Base-by-base conservation (phyloP, 306 rosid genomes). In the Alnus glutinosa region DNA sequence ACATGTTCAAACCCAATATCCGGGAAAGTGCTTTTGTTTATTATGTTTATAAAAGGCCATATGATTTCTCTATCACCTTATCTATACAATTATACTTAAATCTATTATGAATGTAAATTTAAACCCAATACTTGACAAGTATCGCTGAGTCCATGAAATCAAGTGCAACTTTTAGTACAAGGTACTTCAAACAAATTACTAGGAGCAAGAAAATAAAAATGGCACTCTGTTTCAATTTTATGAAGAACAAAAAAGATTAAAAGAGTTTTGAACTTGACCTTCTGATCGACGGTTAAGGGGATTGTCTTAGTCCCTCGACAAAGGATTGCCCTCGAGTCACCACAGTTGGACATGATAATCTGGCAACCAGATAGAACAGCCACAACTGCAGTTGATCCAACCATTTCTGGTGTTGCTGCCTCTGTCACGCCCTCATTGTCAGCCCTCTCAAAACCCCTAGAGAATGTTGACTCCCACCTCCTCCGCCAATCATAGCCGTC, bases 311-410 rank as follows among this genome's bases (percentile, higher is more conserved):
- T 90, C 86, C 88, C 87, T 46, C 94, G 93, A 85, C 81, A 90
- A 77, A 93, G 93, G 84, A 91, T 78, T 1, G 91, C 93, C 88
- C 98, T 88, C 49, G 98, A 93, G 77, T 93, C 97, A 5, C 98
- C 98, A 54, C 98, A 93, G 79, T 93, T 93, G 23, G 98, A 93
- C 62, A 86, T 83, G 73, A 93, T 93, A 74, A 93, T 93, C 88
- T 93, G 98, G 89, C 97, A 93, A 75, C 92, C 85, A 54, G 98
- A 91, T 54, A 93, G 86, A 83, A 90, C 86, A 55, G 78, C 89
- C 55, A 83, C 92, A 63, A 94, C 87, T 59, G 98, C 97, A 49
- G 98, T 91, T 57, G 98, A 91, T 86, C 98, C 98, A 71, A 91
- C 93, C 98, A 93, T 91, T 82, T 93, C 98, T n/a, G 93, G 87